Evolutionary conservation across 1,284 basidiomycete species (phyloP).

Genomic region (Trametes versicolor): DNA sequence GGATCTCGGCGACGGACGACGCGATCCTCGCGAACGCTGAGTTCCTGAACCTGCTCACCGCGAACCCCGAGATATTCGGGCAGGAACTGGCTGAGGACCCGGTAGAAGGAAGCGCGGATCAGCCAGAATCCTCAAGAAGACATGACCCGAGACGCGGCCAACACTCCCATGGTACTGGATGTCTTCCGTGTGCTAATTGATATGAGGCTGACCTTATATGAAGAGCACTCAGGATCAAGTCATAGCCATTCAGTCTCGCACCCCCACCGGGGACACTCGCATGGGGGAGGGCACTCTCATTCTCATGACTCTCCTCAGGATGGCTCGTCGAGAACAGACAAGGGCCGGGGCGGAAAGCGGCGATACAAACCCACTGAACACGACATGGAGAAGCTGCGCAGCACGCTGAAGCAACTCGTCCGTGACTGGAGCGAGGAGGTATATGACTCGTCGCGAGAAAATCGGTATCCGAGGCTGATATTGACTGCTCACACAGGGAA

Average conservation of each 20-base stretch:
- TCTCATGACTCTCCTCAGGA: slow-evolving; percentile 40
- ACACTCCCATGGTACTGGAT: not conserved
- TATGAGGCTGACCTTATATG: not conserved
- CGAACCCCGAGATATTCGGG: slow-evolving; percentile 79
- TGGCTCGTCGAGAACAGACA: slow-evolving; percentile 27
- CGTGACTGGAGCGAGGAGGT: slow-evolving; percentile 88
- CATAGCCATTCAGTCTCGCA: slow-evolving; percentile 38
- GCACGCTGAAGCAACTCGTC: slow-evolving; percentile 91
- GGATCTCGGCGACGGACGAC: slow-evolving; percentile 71
- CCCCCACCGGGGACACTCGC: slow-evolving; percentile 25
- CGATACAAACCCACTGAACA: slow-evolving; percentile 67
- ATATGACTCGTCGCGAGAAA: not conserved
- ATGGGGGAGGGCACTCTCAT: slow-evolving; percentile 40
- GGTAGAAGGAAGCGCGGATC: slow-evolving; percentile 18
- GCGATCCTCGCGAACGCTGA: slow-evolving; percentile 77
- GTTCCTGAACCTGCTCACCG: slow-evolving; percentile 73
- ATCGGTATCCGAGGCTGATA: not conserved
- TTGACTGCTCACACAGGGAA: slow-evolving; percentile 59
- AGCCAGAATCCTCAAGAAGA: not conserved
- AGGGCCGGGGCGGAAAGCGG: slow-evolving; percentile 22
- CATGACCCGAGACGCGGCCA: not conserved
- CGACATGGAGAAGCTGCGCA: slow-evolving; percentile 89
- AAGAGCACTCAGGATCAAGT: slow-evolving; percentile 9
- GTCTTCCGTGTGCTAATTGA: too few species aligned
- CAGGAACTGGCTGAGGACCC: slow-evolving; percentile 52